phyloP scores from a whole-genome alignment of 768 basidiomycete genomes.

The Pisolithus orientalis region DNA sequence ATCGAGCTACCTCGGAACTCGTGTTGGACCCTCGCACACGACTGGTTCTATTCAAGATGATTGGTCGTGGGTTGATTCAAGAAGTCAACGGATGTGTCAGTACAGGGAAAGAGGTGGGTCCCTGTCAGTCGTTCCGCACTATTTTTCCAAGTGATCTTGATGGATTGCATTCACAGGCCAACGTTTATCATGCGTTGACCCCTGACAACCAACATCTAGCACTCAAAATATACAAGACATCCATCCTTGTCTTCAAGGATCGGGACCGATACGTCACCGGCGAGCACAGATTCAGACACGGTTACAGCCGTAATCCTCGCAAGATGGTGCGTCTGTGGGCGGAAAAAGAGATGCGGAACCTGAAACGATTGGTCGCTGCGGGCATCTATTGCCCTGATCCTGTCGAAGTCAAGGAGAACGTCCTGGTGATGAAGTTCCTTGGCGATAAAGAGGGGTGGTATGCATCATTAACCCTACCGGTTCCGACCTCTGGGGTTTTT shows the following conservation, averaged over 20 bases:
- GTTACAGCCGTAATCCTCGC: conserved; percentile 87
- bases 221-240: conserved; percentile 97
- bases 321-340: conserved; percentile 99
- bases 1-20: conserved; percentile 94
- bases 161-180: conserved; percentile 52
- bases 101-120: conserved; percentile 90
- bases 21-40: conserved; percentile 95
- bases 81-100: conserved; percentile 95
- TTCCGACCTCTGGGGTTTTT: neutral
- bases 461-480: conserved; percentile 23
- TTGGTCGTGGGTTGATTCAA: conserved; percentile 79
- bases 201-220: conserved; percentile 61
- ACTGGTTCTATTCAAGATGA: conserved; percentile 93
- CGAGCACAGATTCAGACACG: conserved; percentile 90
- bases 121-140: neutral
- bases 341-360: conserved; percentile 97
- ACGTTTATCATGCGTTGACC: conserved; percentile 88
- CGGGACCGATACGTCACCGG: conserved; percentile 96
- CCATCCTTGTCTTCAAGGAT: conserved; percentile 95
- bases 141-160: neutral
- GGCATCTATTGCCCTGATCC: conserved; percentile 86
- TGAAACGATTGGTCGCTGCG: conserved; percentile 76
- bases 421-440: conserved; percentile 92
- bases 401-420: conserved; percentile 91
- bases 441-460: conserved; percentile 80